Evolutionary conservation across 805 yeast species (phyloP), one percentile per base, ranked within the genome.

Genomic region (Spencermartinsiella europaea): DNA sequence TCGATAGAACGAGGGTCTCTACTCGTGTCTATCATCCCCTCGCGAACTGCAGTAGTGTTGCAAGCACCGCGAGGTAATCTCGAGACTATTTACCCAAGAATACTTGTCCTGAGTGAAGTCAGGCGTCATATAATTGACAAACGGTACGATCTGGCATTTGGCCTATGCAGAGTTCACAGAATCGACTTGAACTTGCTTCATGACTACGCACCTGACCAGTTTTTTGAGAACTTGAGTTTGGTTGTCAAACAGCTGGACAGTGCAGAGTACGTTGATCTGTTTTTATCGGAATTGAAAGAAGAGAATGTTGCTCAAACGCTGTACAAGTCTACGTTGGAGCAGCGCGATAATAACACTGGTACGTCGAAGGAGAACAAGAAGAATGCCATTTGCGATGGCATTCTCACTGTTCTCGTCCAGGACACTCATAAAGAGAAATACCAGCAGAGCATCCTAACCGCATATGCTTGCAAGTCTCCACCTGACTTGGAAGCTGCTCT

Each of bases 61-160:
- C 96, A 93, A 64, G 96, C 96, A 3, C 95, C 95, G 49, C 77
- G 99, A 63, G 99, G 99, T 51, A 93, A 93, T 59, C 69, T 93
- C 55, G 99, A 93, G 65, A 89, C 98, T 0, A 85, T 93, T 16
- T 82, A 80, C 59, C 99, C 99, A 12, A 76, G 99, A 63, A 85
- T 93, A 39, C 81, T 93, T 84, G 95, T 91, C 2, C 69, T 93
- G 34, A 76, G 85, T 10, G 93, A 83, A 19, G 95, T 93, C 21
- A 76, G 99, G 54, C 71, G 75, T 28, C 74, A 75, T 54, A 87
- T 93, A 50, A 70, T 74, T 28, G 67, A 70, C 0, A 71, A 66
- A 47, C 69, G 78, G 31, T 93, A 83, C 58, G 70, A 67, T 40
- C 73, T 72, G n/a, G 99, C 99, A 0, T 89, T 91, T 57, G 55